A percentile compares a stretch with the other conserved stretches of the same genome.
phyloP scores from a whole-genome alignment of 140 eudicot genomes.

The Stevia rebaudiana region DNA sequence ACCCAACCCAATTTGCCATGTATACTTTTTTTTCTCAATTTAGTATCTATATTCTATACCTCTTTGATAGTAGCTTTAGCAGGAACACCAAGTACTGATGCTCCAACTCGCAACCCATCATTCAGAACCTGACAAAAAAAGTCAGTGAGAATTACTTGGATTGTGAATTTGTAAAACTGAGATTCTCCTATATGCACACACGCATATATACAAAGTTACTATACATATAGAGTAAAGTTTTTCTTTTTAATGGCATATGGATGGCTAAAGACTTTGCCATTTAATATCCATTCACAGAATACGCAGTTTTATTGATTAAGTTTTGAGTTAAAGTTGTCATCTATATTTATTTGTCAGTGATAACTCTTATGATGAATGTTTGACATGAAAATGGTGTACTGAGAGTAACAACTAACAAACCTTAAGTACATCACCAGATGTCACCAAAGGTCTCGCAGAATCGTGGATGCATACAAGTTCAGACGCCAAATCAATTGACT shows the following conservation, averaged over 20 bases:
- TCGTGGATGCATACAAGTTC: slow-evolving; percentile 95
- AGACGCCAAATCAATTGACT: slow-evolving; percentile 67
- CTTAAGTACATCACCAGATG: slow-evolving; percentile 63
- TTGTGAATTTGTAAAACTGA: neutral
- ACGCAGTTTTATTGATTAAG: neutral
- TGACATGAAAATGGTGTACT: neutral
- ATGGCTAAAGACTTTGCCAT: neutral
- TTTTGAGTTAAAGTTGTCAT: neutral
- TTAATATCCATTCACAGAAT: neutral
- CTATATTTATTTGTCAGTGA: neutral
- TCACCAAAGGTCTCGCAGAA: slow-evolving; percentile 96
- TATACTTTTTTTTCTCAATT: too few relatives aligned
- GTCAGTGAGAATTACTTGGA: neutral
- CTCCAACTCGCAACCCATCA: slow-evolving; percentile 82
- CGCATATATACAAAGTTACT: neutral
- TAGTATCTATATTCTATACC: slow-evolving; percentile 42
- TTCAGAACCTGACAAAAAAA: slow-evolving; percentile 59
- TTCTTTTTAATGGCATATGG: too few relatives aligned
- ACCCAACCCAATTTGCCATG: neutral
- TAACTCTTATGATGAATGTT: neutral
- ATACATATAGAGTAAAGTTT: neutral
- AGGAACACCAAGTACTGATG: slow-evolving; percentile 98
- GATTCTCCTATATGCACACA: neutral
- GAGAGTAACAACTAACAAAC: slow-evolving; percentile 28
- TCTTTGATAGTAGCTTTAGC: slow-evolving; percentile 96